Percentiles rank a stretch among this genome's conserved stretches.
These are phyloP conservation scores for Sisymbrium irio DNA, from an alignment of 345 rosid genomes.

Conservation along the genomic window DNA sequence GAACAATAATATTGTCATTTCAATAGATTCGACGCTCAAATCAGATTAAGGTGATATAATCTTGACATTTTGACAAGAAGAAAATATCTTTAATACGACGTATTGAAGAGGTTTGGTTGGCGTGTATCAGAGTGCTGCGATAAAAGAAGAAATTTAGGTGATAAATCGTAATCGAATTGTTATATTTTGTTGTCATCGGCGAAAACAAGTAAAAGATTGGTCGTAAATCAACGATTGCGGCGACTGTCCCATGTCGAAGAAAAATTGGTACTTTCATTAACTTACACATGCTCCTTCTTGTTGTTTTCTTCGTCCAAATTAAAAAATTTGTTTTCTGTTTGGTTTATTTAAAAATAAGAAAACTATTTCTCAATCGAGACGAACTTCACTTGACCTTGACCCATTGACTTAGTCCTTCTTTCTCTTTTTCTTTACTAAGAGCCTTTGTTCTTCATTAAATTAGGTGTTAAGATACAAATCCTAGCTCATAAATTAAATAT, in stretches of 20 bases:
- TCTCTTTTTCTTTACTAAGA: too few relatives aligned
- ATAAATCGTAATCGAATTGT: constrained; percentile 7
- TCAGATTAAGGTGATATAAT: too few relatives aligned
- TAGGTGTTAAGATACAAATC: too few relatives aligned
- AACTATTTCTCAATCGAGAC: neutral
- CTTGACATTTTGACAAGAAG: neutral
- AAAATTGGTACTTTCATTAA: neutral
- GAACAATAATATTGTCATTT: too few relatives aligned
- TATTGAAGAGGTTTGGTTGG: neutral
- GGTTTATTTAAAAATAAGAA: neutral
- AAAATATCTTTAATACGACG: neutral
- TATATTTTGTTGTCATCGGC: constrained; percentile 8
- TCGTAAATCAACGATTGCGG: constrained; percentile 17
- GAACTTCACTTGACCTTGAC: constrained; percentile 1
- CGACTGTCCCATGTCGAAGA: constrained; percentile 8
- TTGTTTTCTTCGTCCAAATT: neutral
- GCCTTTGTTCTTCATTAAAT: too few relatives aligned
- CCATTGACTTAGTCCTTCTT: neutral
- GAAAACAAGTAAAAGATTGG: neutral
- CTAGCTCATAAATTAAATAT: too few relatives aligned
- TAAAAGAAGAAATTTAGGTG: neutral
- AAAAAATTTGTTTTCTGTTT: neutral
- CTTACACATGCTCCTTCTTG: neutral
- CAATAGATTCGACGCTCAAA: too few relatives aligned
- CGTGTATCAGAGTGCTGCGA: neutral